phyloP scores from a whole-genome alignment of 352 stramenopile genomes.

The Phytophthora sojae region DNA sequence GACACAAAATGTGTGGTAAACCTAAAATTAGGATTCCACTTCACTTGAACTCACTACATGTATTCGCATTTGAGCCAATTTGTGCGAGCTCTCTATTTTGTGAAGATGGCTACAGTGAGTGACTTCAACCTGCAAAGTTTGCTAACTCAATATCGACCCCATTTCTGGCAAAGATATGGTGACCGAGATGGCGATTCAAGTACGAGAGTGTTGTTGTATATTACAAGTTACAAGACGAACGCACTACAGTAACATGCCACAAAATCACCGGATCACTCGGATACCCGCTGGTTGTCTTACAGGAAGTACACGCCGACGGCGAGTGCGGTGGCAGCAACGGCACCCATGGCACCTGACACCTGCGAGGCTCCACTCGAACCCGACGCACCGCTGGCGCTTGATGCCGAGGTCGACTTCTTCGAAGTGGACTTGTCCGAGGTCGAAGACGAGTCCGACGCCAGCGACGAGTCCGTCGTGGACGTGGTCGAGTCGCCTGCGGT shows the following conservation, averaged over 20 bases:
- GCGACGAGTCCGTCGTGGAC: constrained; percentile 18
- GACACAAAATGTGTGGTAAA: not conserved
- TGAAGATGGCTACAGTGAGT: no score
- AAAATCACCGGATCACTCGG: not conserved
- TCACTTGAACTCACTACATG: not conserved
- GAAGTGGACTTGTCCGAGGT: constrained; percentile 7
- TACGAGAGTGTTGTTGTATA: no score
- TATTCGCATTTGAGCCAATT: no score
- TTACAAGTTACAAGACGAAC: not conserved
- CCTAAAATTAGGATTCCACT: not conserved
- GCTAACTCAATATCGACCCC: no score
- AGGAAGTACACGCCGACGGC: constrained; percentile 29
- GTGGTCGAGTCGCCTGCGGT: constrained; percentile 4
- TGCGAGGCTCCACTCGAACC: constrained; percentile 28
- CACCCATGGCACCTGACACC: constrained; percentile 19
- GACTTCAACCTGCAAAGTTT: no score
- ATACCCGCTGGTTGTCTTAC: constrained; percentile 1
- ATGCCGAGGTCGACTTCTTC: constrained; percentile 11
- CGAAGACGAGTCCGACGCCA: constrained; percentile 10
- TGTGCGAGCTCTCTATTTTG: no score
- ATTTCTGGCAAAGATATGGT: no score
- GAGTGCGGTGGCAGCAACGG: constrained; percentile 10
- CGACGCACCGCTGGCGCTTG: constrained; percentile 13
- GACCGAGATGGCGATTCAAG: no score
- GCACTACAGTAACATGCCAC: not conserved